Conservation (phyloP, 768 basidiomycete species). For the Hygrophorus pudorinus region DNA sequence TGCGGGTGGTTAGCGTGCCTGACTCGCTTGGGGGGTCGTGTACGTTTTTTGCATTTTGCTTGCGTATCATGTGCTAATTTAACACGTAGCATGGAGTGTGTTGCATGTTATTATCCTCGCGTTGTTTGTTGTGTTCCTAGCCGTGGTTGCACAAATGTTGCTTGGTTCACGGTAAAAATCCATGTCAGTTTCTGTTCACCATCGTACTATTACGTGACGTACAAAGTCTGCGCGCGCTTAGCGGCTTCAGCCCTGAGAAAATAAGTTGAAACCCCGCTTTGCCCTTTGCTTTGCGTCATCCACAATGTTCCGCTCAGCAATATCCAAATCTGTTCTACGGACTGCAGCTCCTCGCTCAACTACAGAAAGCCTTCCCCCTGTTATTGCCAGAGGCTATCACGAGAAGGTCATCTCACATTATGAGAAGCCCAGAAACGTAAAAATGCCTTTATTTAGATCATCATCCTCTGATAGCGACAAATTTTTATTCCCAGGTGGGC, state of each 20-base stretch:
- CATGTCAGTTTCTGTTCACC: slow-evolving; percentile 22
- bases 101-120: no score
- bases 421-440: slow-evolving; percentile 92
- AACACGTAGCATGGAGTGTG: no score
- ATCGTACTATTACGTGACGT: no score
- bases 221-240: no score
- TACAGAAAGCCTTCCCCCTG: slow-evolving; percentile 34
- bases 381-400: slow-evolving; percentile 69
- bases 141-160: no score
- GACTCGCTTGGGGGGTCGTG: slow-evolving; percentile 38
- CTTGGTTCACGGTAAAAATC: slow-evolving; percentile 5
- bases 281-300: slow-evolving; percentile 17
- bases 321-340: slow-evolving; percentile 40
- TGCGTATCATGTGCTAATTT: not conserved
- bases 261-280: slow-evolving; percentile 8
- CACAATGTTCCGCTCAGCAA: slow-evolving; percentile 63
- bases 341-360: slow-evolving; percentile 33
- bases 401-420: slow-evolving; percentile 98
- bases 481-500: slow-evolving; percentile 60
- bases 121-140: no score
- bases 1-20: slow-evolving; percentile 74
- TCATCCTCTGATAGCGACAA: slow-evolving; percentile 50
- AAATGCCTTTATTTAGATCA: slow-evolving; percentile 27
- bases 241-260: slow-evolving; percentile 38
- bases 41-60: slow-evolving; percentile 24